Evolutionary conservation across 2,329 filamentous ascomycete genomes (phyloP), one percentile per base, ranked within the genome.

Genomic region (Apiospora malaysiana): DNA sequence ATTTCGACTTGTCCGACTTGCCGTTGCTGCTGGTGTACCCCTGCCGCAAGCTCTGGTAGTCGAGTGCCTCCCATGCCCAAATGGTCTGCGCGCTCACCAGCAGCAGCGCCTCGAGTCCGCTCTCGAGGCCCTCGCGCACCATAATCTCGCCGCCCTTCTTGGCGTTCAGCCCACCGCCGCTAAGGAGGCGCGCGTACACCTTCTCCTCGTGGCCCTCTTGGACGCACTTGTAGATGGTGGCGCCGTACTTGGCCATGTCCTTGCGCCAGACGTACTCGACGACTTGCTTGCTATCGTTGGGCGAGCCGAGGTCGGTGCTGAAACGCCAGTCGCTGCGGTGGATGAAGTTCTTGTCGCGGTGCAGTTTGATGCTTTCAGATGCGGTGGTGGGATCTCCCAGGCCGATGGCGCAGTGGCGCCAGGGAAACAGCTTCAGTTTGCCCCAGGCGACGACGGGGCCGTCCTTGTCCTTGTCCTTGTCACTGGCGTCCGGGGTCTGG

Each of bases 281-380:
- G 9, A 7, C 25, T 12, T 23, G 16, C 6, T 21, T 43, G 25
- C 32, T 14, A 2, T 12, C 42, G 12, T 18, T 21, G 63, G 63
- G 21, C 14, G 59, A 45, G 8, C 51, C 69, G 32, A 37, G 21
- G 14, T 27, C 37, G 25, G 70, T 71, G 47, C 25, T 40, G 66
- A 72, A 70, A n/a, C 37, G 49, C 65, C 69, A 72, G 69, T 72
- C 71, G 59, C 71, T 72, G 45, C 69, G 45, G n/a, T 43, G 65
- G 23, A 69, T 18, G 23, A 40, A 8, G 71, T 51, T 70, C 45
- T 67, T 66, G 23, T 70, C 71, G 56, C 71, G 71, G 21, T 25
- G 45, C 69, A 72, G 71, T 46, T 72, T 68, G 37, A 70, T 66
- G 42, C 65, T 65, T 1, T n/a, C 70, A 18, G 42, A 45, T 27